phyloP scores from a whole-genome alignment of 257 asterid species.

The Prunella vulgaris region DNA sequence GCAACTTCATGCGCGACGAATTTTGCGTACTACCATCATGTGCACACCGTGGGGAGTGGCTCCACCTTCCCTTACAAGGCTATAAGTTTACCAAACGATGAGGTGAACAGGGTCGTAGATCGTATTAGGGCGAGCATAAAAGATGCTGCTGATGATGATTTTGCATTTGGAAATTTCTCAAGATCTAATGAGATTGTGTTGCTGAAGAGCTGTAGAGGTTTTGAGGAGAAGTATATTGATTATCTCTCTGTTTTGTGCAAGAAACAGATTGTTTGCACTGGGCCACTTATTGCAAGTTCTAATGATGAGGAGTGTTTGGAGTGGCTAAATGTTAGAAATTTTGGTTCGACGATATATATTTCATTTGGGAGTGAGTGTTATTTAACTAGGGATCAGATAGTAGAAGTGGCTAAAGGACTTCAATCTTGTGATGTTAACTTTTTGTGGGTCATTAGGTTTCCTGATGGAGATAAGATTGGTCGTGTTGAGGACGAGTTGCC shows the following conservation, averaged over 20 bases:
- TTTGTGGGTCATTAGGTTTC: too few relatives aligned
- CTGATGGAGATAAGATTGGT: too few relatives aligned
- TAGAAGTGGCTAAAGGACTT: too few relatives aligned
- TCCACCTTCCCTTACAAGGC: slow-evolving; percentile 32
- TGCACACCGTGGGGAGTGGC: neutral
- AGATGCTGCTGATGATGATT: slow-evolving; percentile 21
- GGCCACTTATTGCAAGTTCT: slow-evolving; percentile 16
- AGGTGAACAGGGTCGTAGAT: neutral
- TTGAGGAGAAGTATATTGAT: slow-evolving; percentile 31
- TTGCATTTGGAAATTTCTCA: slow-evolving; percentile 13
- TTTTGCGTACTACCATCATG: too few relatives aligned
- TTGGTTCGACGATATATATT: slow-evolving; percentile 22
- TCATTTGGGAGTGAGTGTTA: slow-evolving; percentile 34
- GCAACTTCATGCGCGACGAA: slow-evolving; percentile 33
- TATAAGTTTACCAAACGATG: slow-evolving; percentile 21
- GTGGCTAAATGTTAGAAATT: slow-evolving; percentile 24
- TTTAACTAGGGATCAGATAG: too few relatives aligned
- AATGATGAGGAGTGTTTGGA: neutral
- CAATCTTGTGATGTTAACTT: too few relatives aligned
- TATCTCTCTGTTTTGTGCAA: slow-evolving; percentile 23
- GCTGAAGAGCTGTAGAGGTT: slow-evolving; percentile 15
- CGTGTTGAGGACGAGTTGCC: too few relatives aligned
- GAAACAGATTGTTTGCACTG: slow-evolving; percentile 23
- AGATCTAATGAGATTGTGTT: slow-evolving; percentile 28
- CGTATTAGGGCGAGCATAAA: neutral